Evolutionary conservation across 2,329 filamentous ascomycete genomes (phyloP), one percentile per base, ranked within the genome.

Genomic region (Gnomoniopsis smithogilvyi): DNA sequence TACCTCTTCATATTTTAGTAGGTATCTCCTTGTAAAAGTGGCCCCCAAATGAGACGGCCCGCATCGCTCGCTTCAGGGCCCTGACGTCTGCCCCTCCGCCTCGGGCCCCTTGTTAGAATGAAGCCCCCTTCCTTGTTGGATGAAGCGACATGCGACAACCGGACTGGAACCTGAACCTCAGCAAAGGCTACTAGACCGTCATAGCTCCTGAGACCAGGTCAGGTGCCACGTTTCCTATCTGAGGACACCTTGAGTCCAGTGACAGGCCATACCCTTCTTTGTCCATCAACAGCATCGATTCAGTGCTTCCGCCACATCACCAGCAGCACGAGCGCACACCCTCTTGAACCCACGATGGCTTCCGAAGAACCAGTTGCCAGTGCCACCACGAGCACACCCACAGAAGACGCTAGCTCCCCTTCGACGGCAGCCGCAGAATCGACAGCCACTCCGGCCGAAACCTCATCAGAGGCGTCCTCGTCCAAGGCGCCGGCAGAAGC

Each of bases 331-430:
- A 47, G 45, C 45, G 41, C 43, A 46, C 45, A 46, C 30, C 46
- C n/a, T 52, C 24, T 30, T 26, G 19, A 24, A 41, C 38, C 33
- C 60, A 38, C 19, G 15, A 62, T 62, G 60, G 57, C 57, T 14
- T 62, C 60, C 22, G 60, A 62, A 50, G 53, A 51, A 51, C 15
- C 53, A 52, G 17, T 41, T 41, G 46, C 45, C 47, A 51, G 45
- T n/a, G 8, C 11, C 58, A 17, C 45, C 54, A 14, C 46, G 54
- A 45, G 46, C 51, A 12, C 17, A n/a, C 41, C 41, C 11, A 4
- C 36, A 14, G 36, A 41, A 12, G 36, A 14, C 14, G 17, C 36
- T n/a, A 41, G 36, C 36, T n/a, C 36, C 15, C 11, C 36, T n/a
- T 45, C 41, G 12, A 33, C 56, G 22, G 43, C 54, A 21, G 8